Evolutionary conservation across 2,329 filamentous ascomycete species (phyloP).

Genomic region (Aquanectria penicillioides): DNA sequence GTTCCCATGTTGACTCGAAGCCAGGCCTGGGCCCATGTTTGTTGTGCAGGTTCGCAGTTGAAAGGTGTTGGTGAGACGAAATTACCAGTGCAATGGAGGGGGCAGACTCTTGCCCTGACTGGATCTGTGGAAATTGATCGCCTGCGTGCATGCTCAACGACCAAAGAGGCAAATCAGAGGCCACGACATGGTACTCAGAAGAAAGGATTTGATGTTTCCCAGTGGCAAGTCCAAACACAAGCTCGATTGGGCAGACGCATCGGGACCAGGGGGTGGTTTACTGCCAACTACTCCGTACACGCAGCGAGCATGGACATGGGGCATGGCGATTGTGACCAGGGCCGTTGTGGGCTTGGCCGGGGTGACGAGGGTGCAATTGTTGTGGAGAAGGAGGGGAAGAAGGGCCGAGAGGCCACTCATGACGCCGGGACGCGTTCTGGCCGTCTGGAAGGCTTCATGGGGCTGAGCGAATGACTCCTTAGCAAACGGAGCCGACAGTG

Average conservation of each 20-base stretch:
- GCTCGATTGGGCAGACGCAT: conserved; percentile 18
- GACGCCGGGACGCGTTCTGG: conserved; percentile 25
- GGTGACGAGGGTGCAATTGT: conserved; percentile 30
- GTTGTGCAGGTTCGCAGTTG: background rate
- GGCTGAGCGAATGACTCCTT: conserved; percentile 32
- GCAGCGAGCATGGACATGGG: conserved; percentile 27
- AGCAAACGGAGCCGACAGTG: too few species aligned
- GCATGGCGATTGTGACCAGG: conserved; percentile 25
- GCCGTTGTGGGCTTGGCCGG: conserved; percentile 12
- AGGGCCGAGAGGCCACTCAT: conserved; percentile 44
- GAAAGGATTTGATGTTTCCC: conserved; percentile 30
- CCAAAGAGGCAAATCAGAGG: conserved; percentile 33
- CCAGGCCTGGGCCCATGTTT: background rate
- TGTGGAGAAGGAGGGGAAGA: conserved; percentile 36
- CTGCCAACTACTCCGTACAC: conserved; percentile 25
- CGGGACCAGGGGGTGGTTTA: conserved; percentile 16
- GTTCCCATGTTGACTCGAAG: background rate
- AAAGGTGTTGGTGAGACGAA: conserved; percentile 5
- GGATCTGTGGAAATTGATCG: conserved; percentile 26
- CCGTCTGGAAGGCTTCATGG: conserved; percentile 25
- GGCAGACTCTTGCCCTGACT: conserved; percentile 24
- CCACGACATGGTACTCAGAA: conserved; percentile 5
- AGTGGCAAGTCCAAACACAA: conserved; percentile 31
- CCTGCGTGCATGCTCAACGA: conserved; percentile 17
- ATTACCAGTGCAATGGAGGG: conserved; percentile 22